A percentile compares a stretch with the other conserved stretches of the same genome.
These are phyloP conservation scores for Tricholoma sp. DNA, from an alignment of 768 basidiomycete genomes.

Conservation along the genomic window DNA sequence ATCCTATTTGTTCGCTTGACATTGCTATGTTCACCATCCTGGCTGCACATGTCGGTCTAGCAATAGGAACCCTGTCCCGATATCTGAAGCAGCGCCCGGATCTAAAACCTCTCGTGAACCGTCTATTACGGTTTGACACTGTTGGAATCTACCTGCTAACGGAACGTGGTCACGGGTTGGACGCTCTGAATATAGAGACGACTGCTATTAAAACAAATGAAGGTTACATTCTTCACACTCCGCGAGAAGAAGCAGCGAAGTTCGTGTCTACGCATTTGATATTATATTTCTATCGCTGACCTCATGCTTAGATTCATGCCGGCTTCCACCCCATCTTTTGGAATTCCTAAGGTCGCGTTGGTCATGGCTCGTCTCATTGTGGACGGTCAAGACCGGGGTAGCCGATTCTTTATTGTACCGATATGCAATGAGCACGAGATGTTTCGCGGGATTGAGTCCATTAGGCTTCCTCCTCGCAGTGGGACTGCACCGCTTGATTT, in stretches of 20 bases:
- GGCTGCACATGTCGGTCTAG: slow-evolving; percentile 45
- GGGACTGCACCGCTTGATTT: slow-evolving; percentile 53
- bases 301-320: slow-evolving; percentile 48
- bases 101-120: slow-evolving; percentile 41
- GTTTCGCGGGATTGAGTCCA: slow-evolving; percentile 47
- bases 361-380: slow-evolving; percentile 55
- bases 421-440: slow-evolving; percentile 50
- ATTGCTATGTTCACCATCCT: slow-evolving; percentile 51
- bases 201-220: slow-evolving; percentile 46
- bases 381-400: slow-evolving; percentile 43
- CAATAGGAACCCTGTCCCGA: slow-evolving; percentile 50
- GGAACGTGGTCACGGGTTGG: slow-evolving; percentile 57
- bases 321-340: slow-evolving; percentile 47
- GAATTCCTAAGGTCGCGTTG: slow-evolving; percentile 49
- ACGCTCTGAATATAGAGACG: slow-evolving; percentile 57
- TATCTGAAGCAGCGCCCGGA: slow-evolving; percentile 46
- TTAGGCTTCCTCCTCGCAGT: slow-evolving; percentile 43
- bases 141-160: slow-evolving; percentile 50
- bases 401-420: slow-evolving; percentile 51
- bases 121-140: slow-evolving; percentile 47
- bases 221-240: slow-evolving; percentile 53
- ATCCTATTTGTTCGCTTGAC: slow-evolving; percentile 47
- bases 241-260: slow-evolving; percentile 56
- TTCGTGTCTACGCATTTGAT: slow-evolving; percentile 21
- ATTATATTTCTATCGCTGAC: slow-evolving; percentile 2